Evolutionary conservation across 1,284 basidiomycete genomes (phyloP).

Genomic region (Leucoagaricus sp.): DNA sequence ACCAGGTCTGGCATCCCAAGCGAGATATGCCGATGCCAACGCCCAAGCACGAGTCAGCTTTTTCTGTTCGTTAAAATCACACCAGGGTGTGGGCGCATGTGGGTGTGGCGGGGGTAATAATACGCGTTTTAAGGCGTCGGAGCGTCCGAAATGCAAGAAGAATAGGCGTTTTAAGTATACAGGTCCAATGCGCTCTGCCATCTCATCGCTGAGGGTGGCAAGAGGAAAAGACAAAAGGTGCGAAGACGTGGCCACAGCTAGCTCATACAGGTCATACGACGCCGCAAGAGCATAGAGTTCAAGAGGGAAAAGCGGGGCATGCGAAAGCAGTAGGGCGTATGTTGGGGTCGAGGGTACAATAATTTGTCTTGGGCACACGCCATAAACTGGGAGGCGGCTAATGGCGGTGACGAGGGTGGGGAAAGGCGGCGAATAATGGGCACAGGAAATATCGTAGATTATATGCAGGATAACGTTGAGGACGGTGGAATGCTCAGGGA

Average conservation of each 20-base stretch:
- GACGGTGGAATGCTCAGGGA: slow-evolving; percentile 51
- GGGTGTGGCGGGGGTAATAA: slow-evolving; percentile 60
- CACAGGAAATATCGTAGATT: slow-evolving; percentile 60
- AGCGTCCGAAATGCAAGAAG: slow-evolving; percentile 54
- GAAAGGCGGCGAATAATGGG: slow-evolving; percentile 61
- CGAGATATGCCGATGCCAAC: slow-evolving; percentile 64
- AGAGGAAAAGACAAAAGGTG: slow-evolving; percentile 62
- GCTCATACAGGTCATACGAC: slow-evolving; percentile 52
- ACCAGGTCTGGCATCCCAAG: slow-evolving; percentile 72
- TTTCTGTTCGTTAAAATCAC: slow-evolving; percentile 64
- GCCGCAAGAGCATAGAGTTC: slow-evolving; percentile 63
- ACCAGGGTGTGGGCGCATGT: slow-evolving; percentile 56
- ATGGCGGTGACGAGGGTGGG: slow-evolving; percentile 50
- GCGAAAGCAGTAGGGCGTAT: slow-evolving; percentile 48
- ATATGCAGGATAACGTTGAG: slow-evolving; percentile 66
- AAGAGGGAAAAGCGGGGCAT: slow-evolving; percentile 56
- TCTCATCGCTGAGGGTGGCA: slow-evolving; percentile 56
- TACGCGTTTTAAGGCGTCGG: slow-evolving; percentile 51
- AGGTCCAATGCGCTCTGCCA: slow-evolving; percentile 59
- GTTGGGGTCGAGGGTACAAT: slow-evolving; percentile 45
- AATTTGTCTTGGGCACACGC: slow-evolving; percentile 43
- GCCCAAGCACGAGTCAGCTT: slow-evolving; percentile 66
- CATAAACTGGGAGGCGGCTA: slow-evolving; percentile 49
- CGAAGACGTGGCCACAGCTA: slow-evolving; percentile 59
- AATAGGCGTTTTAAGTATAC: slow-evolving; percentile 63